Evolutionary conservation across 768 basidiomycete species (phyloP).

Genomic region (Glaciozyma antarctica): DNA sequence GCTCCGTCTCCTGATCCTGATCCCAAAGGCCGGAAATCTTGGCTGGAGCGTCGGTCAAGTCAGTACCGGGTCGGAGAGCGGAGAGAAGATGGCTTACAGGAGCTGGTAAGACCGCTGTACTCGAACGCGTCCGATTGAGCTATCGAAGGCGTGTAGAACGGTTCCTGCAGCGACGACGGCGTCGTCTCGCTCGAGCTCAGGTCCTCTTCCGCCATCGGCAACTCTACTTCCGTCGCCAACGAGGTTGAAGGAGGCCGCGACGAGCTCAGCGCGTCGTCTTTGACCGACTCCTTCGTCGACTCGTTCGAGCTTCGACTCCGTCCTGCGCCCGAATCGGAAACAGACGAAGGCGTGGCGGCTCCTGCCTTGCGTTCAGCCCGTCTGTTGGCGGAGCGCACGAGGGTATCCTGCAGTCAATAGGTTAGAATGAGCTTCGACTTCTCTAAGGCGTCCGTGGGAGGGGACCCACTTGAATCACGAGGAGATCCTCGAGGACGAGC

Average conservation of each 20-base stretch:
- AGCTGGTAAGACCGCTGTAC: conserved; percentile 20
- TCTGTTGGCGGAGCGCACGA: conserved; percentile 11
- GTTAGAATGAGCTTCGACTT: too few relatives aligned
- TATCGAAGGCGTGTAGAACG: conserved; percentile 6
- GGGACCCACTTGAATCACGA: conserved; percentile 1
- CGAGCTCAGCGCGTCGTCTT: too few relatives aligned
- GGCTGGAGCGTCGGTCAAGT: background rate
- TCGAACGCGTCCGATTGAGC: conserved; percentile 29
- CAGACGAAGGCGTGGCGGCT: background rate
- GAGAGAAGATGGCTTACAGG: conserved; percentile 10
- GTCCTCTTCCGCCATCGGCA: too few relatives aligned
- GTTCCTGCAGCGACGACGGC: background rate
- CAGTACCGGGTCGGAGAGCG: too few relatives aligned
- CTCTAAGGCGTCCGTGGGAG: too few relatives aligned
- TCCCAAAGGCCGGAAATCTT: background rate
- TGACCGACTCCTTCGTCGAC: too few relatives aligned
- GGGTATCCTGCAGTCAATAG: conserved; percentile 1
- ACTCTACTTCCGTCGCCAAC: too few relatives aligned
- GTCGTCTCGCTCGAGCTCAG: background rate
- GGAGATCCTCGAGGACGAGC: conserved; percentile 3
- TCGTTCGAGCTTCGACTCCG: too few relatives aligned
- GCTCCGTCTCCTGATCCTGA: background rate
- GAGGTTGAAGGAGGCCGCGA: too few relatives aligned
- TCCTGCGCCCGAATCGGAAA: too few relatives aligned
- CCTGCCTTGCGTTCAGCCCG: background rate